These are phyloP conservation scores for Dothidotthia symphoricarpi DNA, from an alignment of 2,329 filamentous ascomycete species.

Conservation along the genomic window DNA sequence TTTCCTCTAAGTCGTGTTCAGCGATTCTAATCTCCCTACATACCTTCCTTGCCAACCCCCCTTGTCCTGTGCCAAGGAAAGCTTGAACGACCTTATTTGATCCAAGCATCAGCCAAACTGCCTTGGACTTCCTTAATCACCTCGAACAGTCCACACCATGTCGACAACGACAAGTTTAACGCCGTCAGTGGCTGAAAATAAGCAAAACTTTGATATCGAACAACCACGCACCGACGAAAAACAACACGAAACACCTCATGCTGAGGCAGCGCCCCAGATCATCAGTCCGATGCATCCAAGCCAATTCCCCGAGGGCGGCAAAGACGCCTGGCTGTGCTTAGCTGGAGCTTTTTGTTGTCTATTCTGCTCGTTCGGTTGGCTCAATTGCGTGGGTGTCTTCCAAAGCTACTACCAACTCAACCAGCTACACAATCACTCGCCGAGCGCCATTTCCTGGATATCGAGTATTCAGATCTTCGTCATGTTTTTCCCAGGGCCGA, in stretches of 20 bases:
- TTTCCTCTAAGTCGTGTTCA: too few relatives aligned
- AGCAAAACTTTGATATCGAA: slow-evolving; percentile 14
- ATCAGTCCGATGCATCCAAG: slow-evolving; percentile 30
- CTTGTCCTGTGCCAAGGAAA: too few relatives aligned
- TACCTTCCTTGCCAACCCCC: too few relatives aligned
- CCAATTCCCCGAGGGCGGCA: slow-evolving; percentile 41
- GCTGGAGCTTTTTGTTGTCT: slow-evolving; percentile 29
- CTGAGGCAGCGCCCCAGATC: slow-evolving; percentile 9
- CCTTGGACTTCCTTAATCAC: too few relatives aligned
- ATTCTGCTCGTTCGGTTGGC: slow-evolving; percentile 44
- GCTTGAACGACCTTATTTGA: too few relatives aligned
- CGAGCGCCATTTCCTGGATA: slow-evolving; percentile 49
- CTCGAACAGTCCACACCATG: slow-evolving; percentile 4
- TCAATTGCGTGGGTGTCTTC: slow-evolving; percentile 48
- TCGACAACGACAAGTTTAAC: slow-evolving; percentile 11
- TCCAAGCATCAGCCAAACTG: too few relatives aligned
- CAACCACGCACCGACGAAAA: slow-evolving; percentile 16
- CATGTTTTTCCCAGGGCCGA: slow-evolving; percentile 56
- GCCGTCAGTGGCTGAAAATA: slow-evolving; percentile 18
- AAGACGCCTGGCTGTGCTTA: slow-evolving; percentile 36
- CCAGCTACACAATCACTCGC: slow-evolving; percentile 41
- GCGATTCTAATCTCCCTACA: too few relatives aligned
- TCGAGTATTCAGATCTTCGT: slow-evolving; percentile 46
- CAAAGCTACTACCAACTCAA: slow-evolving; percentile 49
- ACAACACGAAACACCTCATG: slow-evolving; percentile 1